Percentiles rank a stretch among this genome's conserved stretches.
Evolutionary conservation across 495 filamentous ascomycete genomes (phyloP).

Genomic region (Saxophila tyrrhenica): DNA sequence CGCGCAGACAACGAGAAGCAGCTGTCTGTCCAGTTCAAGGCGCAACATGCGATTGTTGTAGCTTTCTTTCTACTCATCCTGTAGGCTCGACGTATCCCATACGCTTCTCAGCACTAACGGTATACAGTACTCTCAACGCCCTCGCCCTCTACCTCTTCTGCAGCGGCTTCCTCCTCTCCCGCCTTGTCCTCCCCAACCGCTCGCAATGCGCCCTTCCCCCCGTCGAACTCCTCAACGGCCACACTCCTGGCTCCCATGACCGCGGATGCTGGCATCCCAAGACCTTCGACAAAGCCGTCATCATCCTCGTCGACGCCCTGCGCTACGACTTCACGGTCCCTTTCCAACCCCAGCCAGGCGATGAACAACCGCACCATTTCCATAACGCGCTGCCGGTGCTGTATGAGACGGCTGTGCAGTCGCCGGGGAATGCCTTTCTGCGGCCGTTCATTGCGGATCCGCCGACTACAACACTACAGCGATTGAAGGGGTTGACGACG

Average conservation of each 20-base stretch:
- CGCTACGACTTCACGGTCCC: conserved; percentile 96
- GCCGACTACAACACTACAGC: conserved; percentile 82
- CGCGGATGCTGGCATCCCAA: conserved; percentile 92
- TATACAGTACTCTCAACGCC: conserved; percentile 53
- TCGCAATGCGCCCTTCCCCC: conserved; percentile 71
- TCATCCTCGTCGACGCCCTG: conserved; percentile 86
- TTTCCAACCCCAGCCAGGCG: conserved; percentile 41
- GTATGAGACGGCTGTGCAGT: conserved; percentile 62
- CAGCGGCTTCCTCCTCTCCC: conserved; percentile 90
- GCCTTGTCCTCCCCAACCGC: conserved; percentile 77
- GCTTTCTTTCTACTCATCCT: conserved; percentile 41
- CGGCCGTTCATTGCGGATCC: conserved; percentile 96
- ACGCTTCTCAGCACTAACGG: neutral
- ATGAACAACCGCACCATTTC: conserved; percentile 51
- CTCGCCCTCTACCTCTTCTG: conserved; percentile 86
- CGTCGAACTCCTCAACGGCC: conserved; percentile 34
- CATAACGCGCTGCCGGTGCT: conserved; percentile 81
- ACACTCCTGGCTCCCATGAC: conserved; percentile 39
- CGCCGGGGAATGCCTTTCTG: conserved; percentile 73
- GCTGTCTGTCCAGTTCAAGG: conserved; percentile 41
- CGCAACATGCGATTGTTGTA: conserved; percentile 39
- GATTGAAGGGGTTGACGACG: conserved; percentile 88
- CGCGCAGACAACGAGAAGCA: conserved; percentile 20
- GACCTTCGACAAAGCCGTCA: conserved; percentile 79
- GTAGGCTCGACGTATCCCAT: conserved; percentile 11